Base-by-base conservation (phyloP, 2,329 filamentous ascomycete genomes). In the Curvularia spicifera region DNA sequence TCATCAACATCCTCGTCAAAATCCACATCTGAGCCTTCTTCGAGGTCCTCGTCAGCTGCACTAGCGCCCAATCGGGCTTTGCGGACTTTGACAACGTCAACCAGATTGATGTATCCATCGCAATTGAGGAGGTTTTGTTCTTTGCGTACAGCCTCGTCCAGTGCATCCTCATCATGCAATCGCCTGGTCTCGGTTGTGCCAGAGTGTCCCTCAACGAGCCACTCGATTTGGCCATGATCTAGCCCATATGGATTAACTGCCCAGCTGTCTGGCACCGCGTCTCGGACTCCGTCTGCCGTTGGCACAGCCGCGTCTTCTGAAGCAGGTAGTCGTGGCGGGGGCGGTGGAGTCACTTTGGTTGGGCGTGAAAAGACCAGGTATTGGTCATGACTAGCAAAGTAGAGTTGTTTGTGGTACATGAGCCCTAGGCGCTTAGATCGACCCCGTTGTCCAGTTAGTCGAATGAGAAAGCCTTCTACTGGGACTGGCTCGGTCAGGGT, bases 41-140 rank as follows among this genome's bases (percentile, higher is more conserved):
- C 78, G n/a, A 85, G 73, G 26, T 81, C 78, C 4, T 82, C 78
- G 56, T 88, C 85, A 0, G 78, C 82, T n/a, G 82, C 76, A 15
- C 76, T 79, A 20, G 81, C 81, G n/a, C 83, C 83, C 45, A 79
- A 77, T 40, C 78, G 76, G 24, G 86, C 81, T 59, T 82, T 78
- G n/a, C 86, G 83, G 13, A 89, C 84, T 63, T 84, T 81, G 10
- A 77, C 73, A 12, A 89, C 82, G 57, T 83, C 80, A 56, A 82
- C 83, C 35, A 90, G 73, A 70, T 90, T 82, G 69, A 91, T 83
- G 70, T 87, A 87, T 8, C 87, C 85, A 60, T 91, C 85, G n/a
- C 85, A 79, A 56, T 84, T 78, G 48, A 82, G 73, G 47, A 89
- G 73, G 53, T 87, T 86, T 61, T 85, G 80, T 29, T 83, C 76